These are phyloP conservation scores for Wakefieldia striispora DNA, from an alignment of 768 basidiomycete genomes.

Conservation along the genomic window DNA sequence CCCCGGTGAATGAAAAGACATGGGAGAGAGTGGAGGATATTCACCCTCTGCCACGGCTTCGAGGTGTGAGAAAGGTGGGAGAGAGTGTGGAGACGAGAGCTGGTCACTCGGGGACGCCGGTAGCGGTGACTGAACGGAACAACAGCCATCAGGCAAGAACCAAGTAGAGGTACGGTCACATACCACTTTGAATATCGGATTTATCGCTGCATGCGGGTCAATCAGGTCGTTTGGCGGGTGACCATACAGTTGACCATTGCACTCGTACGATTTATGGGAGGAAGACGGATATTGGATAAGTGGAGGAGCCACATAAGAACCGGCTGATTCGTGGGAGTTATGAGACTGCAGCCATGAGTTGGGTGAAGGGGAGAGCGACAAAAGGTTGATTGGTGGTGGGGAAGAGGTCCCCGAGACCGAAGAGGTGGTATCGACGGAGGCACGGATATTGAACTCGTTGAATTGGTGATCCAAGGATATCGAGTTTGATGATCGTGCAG, in stretches of 20 bases:
- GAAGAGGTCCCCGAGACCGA: slow-evolving; percentile 64
- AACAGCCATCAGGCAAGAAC: slow-evolving; percentile 7
- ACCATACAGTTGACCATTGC: slow-evolving; percentile 48
- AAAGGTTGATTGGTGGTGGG: slow-evolving; percentile 72
- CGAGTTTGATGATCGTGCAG: slow-evolving; percentile 77
- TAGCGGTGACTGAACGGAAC: slow-evolving; percentile 47
- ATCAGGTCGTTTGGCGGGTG: slow-evolving; percentile 61
- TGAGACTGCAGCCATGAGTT: slow-evolving; percentile 55
- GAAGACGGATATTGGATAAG: slow-evolving; percentile 39
- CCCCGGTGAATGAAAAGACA: slow-evolving; percentile 62
- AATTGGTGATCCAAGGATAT: slow-evolving; percentile 75
- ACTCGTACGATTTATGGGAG: slow-evolving; percentile 46
- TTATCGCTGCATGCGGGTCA: slow-evolving; percentile 67
- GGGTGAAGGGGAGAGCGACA: slow-evolving; percentile 67
- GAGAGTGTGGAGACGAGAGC: slow-evolving; percentile 43
- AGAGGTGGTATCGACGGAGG: slow-evolving; percentile 60
- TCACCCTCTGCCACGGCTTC: slow-evolving; percentile 83
- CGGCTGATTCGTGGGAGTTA: slow-evolving; percentile 39
- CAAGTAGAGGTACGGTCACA: slow-evolving; percentile 33
- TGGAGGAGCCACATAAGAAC: slow-evolving; percentile 36
- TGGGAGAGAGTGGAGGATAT: slow-evolving; percentile 68
- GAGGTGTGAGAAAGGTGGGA: slow-evolving; percentile 78
- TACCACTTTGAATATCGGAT: slow-evolving; percentile 91
- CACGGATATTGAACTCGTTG: slow-evolving; percentile 71
- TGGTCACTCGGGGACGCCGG: slow-evolving; percentile 42